Percentiles rank a stretch among this genome's conserved stretches.
These are phyloP conservation scores for Scenedesmus sp. DNA, from an alignment of 163 green algal species.

Conservation along the genomic window DNA sequence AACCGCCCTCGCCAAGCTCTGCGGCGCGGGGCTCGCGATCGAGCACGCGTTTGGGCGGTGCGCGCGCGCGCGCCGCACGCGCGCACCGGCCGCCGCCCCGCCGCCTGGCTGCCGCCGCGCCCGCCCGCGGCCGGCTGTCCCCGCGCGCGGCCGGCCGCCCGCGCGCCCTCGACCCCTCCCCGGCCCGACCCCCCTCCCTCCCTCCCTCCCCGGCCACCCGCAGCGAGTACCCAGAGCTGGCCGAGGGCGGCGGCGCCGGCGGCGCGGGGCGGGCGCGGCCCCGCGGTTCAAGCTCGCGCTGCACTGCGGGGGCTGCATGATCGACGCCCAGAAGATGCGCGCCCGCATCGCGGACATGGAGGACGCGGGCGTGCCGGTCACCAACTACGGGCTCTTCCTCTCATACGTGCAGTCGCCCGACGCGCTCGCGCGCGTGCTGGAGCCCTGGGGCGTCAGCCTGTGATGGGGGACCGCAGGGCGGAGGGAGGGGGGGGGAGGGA, in stretches of 20 bases:
- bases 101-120: too few relatives aligned
- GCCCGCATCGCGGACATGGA: slow-evolving; percentile 51
- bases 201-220: too few relatives aligned
- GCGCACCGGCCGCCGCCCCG: too few relatives aligned
- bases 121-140: too few relatives aligned
- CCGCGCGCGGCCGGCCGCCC: too few relatives aligned
- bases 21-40: slow-evolving; percentile 48
- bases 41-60: slow-evolving; percentile 70
- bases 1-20: slow-evolving; percentile 18
- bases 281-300: slow-evolving; percentile 39
- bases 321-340: slow-evolving; percentile 71
- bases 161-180: background rate
- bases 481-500: too few relatives aligned
- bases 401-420: slow-evolving; percentile 51
- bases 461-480: background rate
- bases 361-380: slow-evolving; percentile 64
- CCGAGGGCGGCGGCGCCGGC: slow-evolving; percentile 24
- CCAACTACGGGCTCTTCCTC: slow-evolving; percentile 76
- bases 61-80: background rate
- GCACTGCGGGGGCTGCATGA: slow-evolving; percentile 75
- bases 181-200: background rate
- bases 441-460: slow-evolving; percentile 61
- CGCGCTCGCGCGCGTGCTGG: slow-evolving; percentile 56
- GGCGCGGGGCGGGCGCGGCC: background rate
- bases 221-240: slow-evolving; percentile 67